Base-by-base conservation (phyloP, 768 basidiomycete species). In the Termitomyces bulborhizus region DNA sequence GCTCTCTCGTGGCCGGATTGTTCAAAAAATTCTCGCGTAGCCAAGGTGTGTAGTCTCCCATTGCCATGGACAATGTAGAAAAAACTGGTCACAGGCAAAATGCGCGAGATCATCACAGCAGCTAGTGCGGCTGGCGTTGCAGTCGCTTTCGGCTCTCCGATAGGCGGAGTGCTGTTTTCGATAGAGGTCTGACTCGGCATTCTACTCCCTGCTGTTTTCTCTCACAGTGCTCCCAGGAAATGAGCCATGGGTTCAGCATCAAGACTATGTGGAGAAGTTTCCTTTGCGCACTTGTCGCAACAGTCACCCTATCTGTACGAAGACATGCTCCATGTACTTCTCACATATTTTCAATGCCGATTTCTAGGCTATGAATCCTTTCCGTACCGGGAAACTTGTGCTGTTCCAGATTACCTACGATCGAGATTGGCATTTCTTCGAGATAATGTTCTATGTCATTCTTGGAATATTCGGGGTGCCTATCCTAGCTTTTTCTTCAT, bases 261-360 rank as follows among this genome's bases (percentile, higher is more conserved):
- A 88, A 93, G 70, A 98, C 96, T 4, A 97, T 98, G 93, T 98
- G 96, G 96, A 79, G 87, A 64, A 95, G 92, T 66, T 97, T 98
- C 70, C 88, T 98, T 66, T 98, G 97, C 69, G 97, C 97, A 34
- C 77, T 99, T 46, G 88, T 98, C 46, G 97, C 97, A 13, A 98
- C 96, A 0, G 90, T 98, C 62, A 96, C 96, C 0, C 75, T 99
- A 32, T 90, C 96, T 32, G 96, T 97, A 57, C 63, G 93, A 80
- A 57, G 57, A 66, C 58, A n/a, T 24, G 37, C 39, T 45, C 47
- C 42, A 3, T 32, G 13, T 13, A 34, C 27, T 52, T 41, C 27
- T 44, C 21, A 52, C n/a, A 21, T 29, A 46, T 45, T 39, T 63
- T 55, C 37, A 48, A 50, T 39, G 6, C 46, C 24, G 11, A 54